Base-by-base conservation (phyloP, 768 basidiomycete species). In the Suillus placidus region DNA sequence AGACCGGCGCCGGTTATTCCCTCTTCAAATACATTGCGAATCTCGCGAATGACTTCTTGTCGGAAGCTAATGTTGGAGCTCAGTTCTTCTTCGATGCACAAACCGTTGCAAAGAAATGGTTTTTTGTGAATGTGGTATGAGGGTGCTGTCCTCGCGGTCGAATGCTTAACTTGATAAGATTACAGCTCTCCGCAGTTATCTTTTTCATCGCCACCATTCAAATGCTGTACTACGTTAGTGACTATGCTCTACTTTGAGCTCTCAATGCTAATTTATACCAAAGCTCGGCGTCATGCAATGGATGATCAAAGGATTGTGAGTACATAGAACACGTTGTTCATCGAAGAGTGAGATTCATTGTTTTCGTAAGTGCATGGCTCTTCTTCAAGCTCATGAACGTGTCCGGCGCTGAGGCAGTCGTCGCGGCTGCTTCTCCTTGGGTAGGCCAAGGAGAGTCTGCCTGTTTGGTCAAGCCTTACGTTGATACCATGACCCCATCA, bases 201-300 rank as follows among this genome's bases (percentile, higher is more conserved):
- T 97, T 97, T 84, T 97, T 97, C 83, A 86, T 97, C 70, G 94
- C 95, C 34, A 91, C 93, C 69, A 87, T 95, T 63, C 93, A 95
- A 77, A 94, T 95, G 92, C 76, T 93, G 78, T 95, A 94, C 80
- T 91, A 95, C 67, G 78, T 71, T 66, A 32, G 69, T 67, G 14
- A n/a, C n/a, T 38, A 32, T 54, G 3, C 32, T 16, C n/a, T 49
- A 9, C 26, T 34, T 16, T 6, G 66, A 4, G 26, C 54, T 30
- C 47, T 13, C 18, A 20, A 18, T 40, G 12, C 40, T 62, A n/a
- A 52, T 38, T 67, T 32, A 68, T 23, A 4, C 9, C 42, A 16
- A 68, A 83, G 77, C 79, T 93, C 62, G 92, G 94, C 60, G 90
- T 93, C 38, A 95, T 97, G 93, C 93, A 95, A 81, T 97, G 95